Conservation (phyloP, 192 early-diverging fungal species). For the Linnemannia schmuckeri region DNA sequence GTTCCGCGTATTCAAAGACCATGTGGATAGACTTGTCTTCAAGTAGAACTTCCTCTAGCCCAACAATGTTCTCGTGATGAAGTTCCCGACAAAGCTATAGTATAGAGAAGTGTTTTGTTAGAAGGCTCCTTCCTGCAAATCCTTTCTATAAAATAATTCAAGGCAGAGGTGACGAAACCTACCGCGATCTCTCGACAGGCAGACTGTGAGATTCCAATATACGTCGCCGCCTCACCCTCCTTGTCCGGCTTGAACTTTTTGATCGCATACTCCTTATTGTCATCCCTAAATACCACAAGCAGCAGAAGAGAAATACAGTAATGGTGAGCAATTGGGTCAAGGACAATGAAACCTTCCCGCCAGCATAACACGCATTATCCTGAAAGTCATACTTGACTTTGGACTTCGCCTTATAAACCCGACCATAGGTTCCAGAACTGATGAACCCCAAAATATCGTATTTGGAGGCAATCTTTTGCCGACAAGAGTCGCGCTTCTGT, state of each 20-base stretch:
- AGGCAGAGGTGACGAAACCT: conserved; percentile 20
- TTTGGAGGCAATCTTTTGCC: conserved; percentile 73
- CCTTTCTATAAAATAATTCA: neutral
- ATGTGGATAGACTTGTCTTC: conserved; percentile 96
- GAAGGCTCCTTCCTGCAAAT: neutral
- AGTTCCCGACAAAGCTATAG: conserved; percentile 87
- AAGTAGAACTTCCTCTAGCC: conserved; percentile 88
- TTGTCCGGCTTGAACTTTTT: conserved; percentile 98
- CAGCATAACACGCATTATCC: neutral
- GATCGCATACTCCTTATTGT: conserved; percentile 85
- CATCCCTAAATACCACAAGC: conserved; percentile 24
- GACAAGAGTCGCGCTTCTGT: conserved; percentile 64
- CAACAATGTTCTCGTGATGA: conserved; percentile 89
- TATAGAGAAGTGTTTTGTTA: neutral
- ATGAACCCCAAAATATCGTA: conserved; percentile 93
- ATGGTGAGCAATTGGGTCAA: neutral
- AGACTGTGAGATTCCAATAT: conserved; percentile 91
- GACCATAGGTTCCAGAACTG: conserved; percentile 96
- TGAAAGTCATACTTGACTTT: conserved; percentile 56
- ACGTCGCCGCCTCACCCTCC: conserved; percentile 82
- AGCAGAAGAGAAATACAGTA: neutral
- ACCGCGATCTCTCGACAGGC: conserved; percentile 94
- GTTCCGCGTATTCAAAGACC: conserved; percentile 98
- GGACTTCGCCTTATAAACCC: conserved; percentile 92
- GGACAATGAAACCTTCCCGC: no score